Base-by-base conservation (phyloP, 805 yeast genomes). In the Starmerella vitae region DNA sequence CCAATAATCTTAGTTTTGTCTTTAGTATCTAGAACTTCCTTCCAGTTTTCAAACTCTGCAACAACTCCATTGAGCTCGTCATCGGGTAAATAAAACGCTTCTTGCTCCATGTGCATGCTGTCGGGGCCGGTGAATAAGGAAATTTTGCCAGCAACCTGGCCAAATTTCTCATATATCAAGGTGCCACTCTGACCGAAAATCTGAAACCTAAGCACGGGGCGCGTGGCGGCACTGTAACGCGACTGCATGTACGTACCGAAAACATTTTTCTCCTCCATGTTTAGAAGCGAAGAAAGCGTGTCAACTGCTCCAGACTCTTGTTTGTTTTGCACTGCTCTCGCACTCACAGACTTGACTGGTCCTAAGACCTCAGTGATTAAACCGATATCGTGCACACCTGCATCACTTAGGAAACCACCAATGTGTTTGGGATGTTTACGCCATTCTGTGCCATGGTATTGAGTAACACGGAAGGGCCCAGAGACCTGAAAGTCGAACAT, bases 381-480 rank as follows among this genome's bases (percentile, higher is more conserved):
- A 3, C 94, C 94, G 58, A 86, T 64, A 60, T 86, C 96, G 61
- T 88, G 97, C 19, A 88, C 97, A 57, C 96, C 97, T 54, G 95
- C 96, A 54, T 88, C 97, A 42, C 88, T 77, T 52, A 88, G 65
- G 61, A 67, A 86, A 0, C 96, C 96, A 39, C 97, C 97, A 49
- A 85, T 71, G 57, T 88, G 96, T 59, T 83, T 77, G 24, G 97
- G 96, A 34, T 76, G 67, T 56, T 71, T 73, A 68, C 96, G 78
- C 97, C 97, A 88, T 13, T 76, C 39, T 2, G 96, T 86, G 34
- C 58, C 56, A 46, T 66, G 61, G 57, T 72, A 72, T 52, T 67
- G 67, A 57, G 64, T 63, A 42, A 57, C 49, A n/a, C 56, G 60
- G 59, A 63, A 72, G 17, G 77, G 66, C 7, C 74, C 75, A n/a